These are phyloP conservation scores for Globisporangium paroecandrum DNA, from an alignment of 352 stramenopile genomes.

Conservation along the genomic window DNA sequence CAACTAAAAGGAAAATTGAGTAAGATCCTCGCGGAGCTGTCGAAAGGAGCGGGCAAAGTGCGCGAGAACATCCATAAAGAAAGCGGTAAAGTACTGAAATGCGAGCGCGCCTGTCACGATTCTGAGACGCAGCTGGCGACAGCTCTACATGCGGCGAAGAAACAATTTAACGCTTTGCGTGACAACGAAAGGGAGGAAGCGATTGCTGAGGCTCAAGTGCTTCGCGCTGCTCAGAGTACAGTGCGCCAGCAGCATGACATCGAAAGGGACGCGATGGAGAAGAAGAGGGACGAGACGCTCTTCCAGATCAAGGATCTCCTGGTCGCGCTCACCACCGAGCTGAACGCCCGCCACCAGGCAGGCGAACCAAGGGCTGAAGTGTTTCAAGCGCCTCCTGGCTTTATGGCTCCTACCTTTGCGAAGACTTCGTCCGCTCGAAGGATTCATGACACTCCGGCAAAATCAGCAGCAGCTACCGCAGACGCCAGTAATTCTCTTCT, in stretches of 20 bases:
- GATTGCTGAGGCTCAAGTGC: not conserved
- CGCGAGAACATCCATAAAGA: constrained; percentile 12
- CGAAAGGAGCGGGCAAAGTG: constrained; percentile 15
- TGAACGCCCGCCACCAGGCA: constrained; percentile 10
- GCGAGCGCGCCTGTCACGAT: constrained; percentile 10
- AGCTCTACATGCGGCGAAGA: constrained; percentile 24
- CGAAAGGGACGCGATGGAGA: constrained; percentile 4
- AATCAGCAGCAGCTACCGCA: not conserved
- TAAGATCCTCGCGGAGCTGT: constrained; percentile 24
- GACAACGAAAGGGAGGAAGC: constrained; percentile 1
- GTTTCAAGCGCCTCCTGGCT: not conserved
- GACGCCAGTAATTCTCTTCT: not conserved
- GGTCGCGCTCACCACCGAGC: constrained; percentile 29
- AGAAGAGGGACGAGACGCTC: constrained; percentile 36
- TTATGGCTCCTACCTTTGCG: not conserved
- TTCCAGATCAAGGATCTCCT: constrained; percentile 63
- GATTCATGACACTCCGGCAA: not conserved
- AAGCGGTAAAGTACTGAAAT: constrained; percentile 28
- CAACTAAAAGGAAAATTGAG: constrained; percentile 39
- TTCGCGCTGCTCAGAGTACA: not conserved
- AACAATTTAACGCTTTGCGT: constrained; percentile 13
- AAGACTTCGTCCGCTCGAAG: not conserved
- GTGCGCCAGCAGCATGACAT: not conserved
- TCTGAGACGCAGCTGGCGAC: constrained; percentile 20
- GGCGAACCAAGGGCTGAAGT: not conserved